Conservation (phyloP, 352 stramenopile genomes). For the Pythium periplocum region DNA sequence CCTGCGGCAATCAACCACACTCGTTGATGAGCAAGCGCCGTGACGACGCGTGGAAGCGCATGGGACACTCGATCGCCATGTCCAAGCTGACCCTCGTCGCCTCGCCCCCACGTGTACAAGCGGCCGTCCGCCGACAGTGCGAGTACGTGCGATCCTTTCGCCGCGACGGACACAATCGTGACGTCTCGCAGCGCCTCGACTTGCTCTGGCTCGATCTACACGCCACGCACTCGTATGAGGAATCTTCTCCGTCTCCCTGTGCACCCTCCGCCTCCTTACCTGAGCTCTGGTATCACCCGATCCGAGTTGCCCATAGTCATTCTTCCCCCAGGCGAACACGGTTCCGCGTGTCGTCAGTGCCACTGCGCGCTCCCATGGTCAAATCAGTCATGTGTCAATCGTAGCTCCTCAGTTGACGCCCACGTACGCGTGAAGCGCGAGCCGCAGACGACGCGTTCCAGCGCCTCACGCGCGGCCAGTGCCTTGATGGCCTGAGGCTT, state of each 20-base stretch:
- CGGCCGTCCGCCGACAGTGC: slow-evolving; percentile 51
- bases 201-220: slow-evolving; percentile 25
- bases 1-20: slow-evolving; percentile 22
- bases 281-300: slow-evolving; percentile 29
- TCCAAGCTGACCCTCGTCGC: slow-evolving; percentile 69
- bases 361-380: slow-evolving; percentile 11
- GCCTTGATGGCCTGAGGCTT: slow-evolving; percentile 26
- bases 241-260: not conserved
- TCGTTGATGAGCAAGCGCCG: slow-evolving; percentile 9
- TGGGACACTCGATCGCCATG: slow-evolving; percentile 19
- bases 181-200: slow-evolving; percentile 23
- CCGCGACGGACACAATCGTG: slow-evolving; percentile 34
- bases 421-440: slow-evolving; percentile 32
- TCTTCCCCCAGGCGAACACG: slow-evolving; percentile 39
- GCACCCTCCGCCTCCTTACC: slow-evolving; percentile 1
- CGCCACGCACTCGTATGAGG: not conserved
- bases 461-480: slow-evolving; percentile 17
- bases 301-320: slow-evolving; percentile 33
- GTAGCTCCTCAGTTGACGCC: not conserved
- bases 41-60: slow-evolving; percentile 13
- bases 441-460: slow-evolving; percentile 27
- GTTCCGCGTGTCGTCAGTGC: slow-evolving; percentile 21
- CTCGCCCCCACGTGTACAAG: slow-evolving; percentile 86
- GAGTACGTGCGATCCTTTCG: slow-evolving; percentile 74
- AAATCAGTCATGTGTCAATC: no score